Base-by-base conservation (phyloP, 2,329 filamentous ascomycete species). In the Scedosporium dehoogii region DNA sequence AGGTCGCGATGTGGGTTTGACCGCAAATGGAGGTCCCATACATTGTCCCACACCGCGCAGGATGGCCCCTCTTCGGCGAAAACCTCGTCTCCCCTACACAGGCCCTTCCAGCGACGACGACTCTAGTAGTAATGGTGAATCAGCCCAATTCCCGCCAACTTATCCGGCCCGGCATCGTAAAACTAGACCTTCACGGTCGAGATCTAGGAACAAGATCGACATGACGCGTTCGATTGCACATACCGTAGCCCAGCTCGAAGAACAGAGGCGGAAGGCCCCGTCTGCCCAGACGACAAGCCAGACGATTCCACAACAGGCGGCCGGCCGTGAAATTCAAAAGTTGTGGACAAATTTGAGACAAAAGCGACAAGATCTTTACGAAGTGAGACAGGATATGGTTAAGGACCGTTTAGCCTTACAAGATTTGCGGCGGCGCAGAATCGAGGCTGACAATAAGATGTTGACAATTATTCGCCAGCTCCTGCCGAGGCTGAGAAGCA, bases 371-470 rank as follows among this genome's bases (percentile, higher is more conserved):
- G 41, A 62, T 18, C 38, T 62, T n/a, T 51, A 58, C 53, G 27
- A 18, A 16, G 10, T 58, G 42, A 46, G 53, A 25, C 9, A 58
- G 4, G 29, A 18, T 12, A 62, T 62, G 60, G 25, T 18, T 3
- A 27, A 23, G 4, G 42, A 62, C 5, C 60, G 60, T n/a, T 6
- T 38, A n/a, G 21, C 29, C 38, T 27, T 62, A 9, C 51, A 55
- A 23, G 41, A 58, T 4, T 21, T 58, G 6, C 53, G 53, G 14
- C 21, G 42, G 10, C 53, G 60, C n/a, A 62, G 48, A 53, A 21
- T 18, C 21, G 60, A 58, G 9, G 60, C 60, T 2, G 60, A 62
- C 16, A 62, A 62, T n/a, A 58, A 33, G 25, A 58, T 62, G 41
- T 14, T 58, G 38, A 12, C 53, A 21, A 48, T 27, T 23, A 6